phyloP scores from a whole-genome alignment of 2,329 filamentous ascomycete species.

The Xylaria sp. region DNA sequence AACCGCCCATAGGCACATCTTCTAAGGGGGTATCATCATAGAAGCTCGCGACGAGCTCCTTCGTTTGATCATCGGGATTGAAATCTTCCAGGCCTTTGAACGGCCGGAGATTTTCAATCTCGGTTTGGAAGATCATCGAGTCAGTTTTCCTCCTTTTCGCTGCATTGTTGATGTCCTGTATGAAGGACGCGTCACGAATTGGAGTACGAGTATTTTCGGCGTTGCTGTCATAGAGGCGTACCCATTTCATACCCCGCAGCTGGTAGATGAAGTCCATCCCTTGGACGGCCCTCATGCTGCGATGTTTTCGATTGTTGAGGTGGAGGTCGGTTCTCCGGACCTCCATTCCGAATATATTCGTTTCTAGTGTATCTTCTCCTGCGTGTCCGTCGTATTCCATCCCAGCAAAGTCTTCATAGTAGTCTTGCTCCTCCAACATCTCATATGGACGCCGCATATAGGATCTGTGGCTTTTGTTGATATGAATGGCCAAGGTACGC shows the following conservation, averaged over 20 bases:
- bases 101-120: constrained; percentile 44
- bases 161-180: constrained; percentile 48
- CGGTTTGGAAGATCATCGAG: constrained; percentile 27
- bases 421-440: constrained; percentile 24
- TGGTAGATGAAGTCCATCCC: constrained; percentile 58
- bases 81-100: constrained; percentile 38
- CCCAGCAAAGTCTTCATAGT: constrained; percentile 22
- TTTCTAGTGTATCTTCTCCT: constrained; percentile 8
- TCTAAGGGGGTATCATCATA: constrained; percentile 39
- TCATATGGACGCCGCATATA: constrained; percentile 56
- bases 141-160: constrained; percentile 43
- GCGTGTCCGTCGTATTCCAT: constrained; percentile 26
- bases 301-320: constrained; percentile 53
- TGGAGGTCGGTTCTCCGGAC: constrained; percentile 51
- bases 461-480: constrained; percentile 51
- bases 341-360: constrained; percentile 37
- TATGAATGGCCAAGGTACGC: constrained; percentile 54
- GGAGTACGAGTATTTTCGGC: constrained; percentile 16
- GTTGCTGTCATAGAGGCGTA: constrained; percentile 57
- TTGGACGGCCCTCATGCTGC: constrained; percentile 56
- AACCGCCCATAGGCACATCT: constrained; percentile 14
- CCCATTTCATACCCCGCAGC: constrained; percentile 57
- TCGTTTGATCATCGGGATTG: constrained; percentile 36
- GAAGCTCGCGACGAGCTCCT: constrained; percentile 39
- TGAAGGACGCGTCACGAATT: constrained; percentile 52